Conservation (phyloP, 2,329 filamentous ascomycete genomes). For the Capronia epimyces region DNA sequence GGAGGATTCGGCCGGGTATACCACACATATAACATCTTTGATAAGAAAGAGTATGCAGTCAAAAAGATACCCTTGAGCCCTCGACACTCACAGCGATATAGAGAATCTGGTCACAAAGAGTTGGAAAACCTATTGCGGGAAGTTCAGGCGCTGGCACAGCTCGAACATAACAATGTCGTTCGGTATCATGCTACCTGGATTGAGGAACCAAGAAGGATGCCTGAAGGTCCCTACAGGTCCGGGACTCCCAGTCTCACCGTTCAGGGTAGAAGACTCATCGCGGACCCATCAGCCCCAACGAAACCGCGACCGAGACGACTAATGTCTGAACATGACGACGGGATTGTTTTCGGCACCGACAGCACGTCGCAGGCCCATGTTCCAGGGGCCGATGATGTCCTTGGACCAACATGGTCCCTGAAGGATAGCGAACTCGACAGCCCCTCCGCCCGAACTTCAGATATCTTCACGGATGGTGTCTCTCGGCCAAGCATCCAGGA, state of each 20-base stretch:
- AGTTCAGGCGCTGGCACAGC: conserved; percentile 55
- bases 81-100: conserved; percentile 48
- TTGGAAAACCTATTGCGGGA: conserved; percentile 56
- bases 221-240: conserved; percentile 1
- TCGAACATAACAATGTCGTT: conserved; percentile 63
- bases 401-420: conserved; percentile 4
- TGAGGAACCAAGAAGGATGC: conserved; percentile 37
- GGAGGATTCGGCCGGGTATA: conserved; percentile 63
- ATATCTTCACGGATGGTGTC: conserved; percentile 26
- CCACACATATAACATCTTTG: conserved; percentile 56
- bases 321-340: conserved; percentile 10
- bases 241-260: conserved; percentile 9
- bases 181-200: conserved; percentile 63
- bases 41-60: conserved; percentile 58
- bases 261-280: conserved; percentile 15
- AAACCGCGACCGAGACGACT: neutral
- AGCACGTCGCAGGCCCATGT: conserved; percentile 7
- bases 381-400: conserved; percentile 4
- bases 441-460: conserved; percentile 16
- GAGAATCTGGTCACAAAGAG: conserved; percentile 48
- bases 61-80: conserved; percentile 59
- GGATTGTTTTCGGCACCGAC: conserved; percentile 24
- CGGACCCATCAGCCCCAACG: neutral
- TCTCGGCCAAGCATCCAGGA: conserved; percentile 12
- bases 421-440: conserved; percentile 9